Evolutionary conservation across 331 rosid genomes (phyloP), one percentile per base, ranked within the genome.

Genomic region (Quercus lobata): DNA sequence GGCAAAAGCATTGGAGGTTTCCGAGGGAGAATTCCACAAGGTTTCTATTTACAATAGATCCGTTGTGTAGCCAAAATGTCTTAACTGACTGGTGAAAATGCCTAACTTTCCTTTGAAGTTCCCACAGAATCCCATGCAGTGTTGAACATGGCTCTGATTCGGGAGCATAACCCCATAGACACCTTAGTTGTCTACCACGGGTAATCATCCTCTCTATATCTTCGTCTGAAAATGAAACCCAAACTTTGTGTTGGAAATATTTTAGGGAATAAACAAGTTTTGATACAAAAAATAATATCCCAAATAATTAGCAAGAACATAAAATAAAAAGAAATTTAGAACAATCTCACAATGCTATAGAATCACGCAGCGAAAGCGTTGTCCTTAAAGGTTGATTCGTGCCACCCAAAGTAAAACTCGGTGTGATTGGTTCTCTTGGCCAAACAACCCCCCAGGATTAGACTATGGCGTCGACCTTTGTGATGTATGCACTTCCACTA

Each of bases 11-110:
- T 68, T 9, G 98, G 98, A 53, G 83, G 82, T 82, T 86, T 92
- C 98, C 99, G 41, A 83, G 84, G 5, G 93, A 84, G 84, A 96
- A 96, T 70, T 90, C 84, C 15, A 90, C 88, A 52, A 87, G 24
- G 80, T 91, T 27, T 78, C 94, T 87, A 84, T 93, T 89, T 76
- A 91, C 91, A 77, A 86, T 29, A 22, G 97, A 88, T 68, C 90
- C 93, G 62, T 93, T 89, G 77, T 93, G 99, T 83, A 93, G 78
- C 97, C 98, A 93, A 80, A 95, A 95, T 61, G 98, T 93, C 89
- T 91, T 97, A 22, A 86, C 85, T 56, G 99, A 93, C 55, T 91
- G 96, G 81, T 95, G 97, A 87, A 95, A 95, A 66, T 82, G 86
- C 87, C 98, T 88, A 2, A 89, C 89, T 89, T 95, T 93, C 84